A percentile compares a stretch with the other conserved stretches of the same genome.
Evolutionary conservation across 495 filamentous ascomycete species (phyloP).

Genomic region (Bombardia bombarda): DNA sequence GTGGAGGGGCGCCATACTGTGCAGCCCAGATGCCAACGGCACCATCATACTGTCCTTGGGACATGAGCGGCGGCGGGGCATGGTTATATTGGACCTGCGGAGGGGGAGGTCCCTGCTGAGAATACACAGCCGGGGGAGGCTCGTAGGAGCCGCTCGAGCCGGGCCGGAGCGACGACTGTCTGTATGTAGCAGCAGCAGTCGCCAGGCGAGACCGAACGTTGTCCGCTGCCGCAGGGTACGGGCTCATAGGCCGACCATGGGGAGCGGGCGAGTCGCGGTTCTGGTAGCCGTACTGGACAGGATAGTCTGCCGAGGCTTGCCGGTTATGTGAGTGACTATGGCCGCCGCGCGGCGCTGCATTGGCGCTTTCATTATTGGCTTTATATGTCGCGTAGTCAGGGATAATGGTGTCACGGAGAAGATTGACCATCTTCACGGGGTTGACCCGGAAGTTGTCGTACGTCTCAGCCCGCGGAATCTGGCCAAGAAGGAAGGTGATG

Average conservation of each 20-base stretch:
- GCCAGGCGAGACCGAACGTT: constrained; percentile 13
- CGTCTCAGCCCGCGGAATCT: constrained; percentile 67
- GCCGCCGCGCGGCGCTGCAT: constrained; percentile 10
- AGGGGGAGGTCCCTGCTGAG: constrained; percentile 12
- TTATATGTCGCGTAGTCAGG: constrained; percentile 48
- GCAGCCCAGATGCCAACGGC: not conserved
- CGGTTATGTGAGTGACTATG: constrained; percentile 31
- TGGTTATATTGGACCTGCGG: constrained; percentile 4
- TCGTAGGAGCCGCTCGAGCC: constrained; percentile 38
- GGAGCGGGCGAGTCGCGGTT: constrained; percentile 33
- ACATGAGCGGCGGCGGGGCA: not conserved
- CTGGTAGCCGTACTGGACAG: constrained; percentile 18
- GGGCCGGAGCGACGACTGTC: constrained; percentile 36
- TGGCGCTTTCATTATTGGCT: constrained; percentile 10
- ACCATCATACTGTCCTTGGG: constrained; percentile 7
- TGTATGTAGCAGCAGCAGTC: constrained; percentile 26
- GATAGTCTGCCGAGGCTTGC: constrained; percentile 28
- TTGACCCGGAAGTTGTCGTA: constrained; percentile 61
- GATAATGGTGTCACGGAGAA: constrained; percentile 59
- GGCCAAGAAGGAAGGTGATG: constrained; percentile 71
- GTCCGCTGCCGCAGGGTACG: constrained; percentile 23
- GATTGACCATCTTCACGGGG: constrained; percentile 61
- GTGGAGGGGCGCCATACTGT: constrained; percentile 5
- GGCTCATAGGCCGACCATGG: constrained; percentile 29
- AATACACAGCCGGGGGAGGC: constrained; percentile 30